Evolutionary conservation across 495 filamentous ascomycete species (phyloP), one percentile per base, ranked within the genome.

Genomic region (Lophiostoma macrostomum): DNA sequence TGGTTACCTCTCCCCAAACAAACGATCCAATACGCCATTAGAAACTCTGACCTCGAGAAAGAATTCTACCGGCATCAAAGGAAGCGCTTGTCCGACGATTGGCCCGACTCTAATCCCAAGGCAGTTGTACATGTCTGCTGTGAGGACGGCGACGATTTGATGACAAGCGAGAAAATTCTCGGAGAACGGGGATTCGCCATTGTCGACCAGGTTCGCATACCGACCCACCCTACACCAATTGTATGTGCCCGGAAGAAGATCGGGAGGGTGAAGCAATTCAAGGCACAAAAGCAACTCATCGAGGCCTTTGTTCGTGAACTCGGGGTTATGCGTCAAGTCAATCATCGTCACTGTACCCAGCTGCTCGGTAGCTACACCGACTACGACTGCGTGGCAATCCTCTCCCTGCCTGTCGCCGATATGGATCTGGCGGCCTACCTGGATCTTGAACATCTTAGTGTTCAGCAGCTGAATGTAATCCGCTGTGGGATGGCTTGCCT

Each of bases 371-470:
- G 18, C 13, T 52, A 20, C 19, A 37, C n/a, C 6, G 5, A 37
- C 20, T 37, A 37, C 3, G 49, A 52, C 23, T 25, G 6, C 8
- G 25, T 52, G 3, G 18, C 14, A 2, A 30, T 52, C 3, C 23
- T 52, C 13, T 43, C 16, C 4, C 34, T 25, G 7, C 49, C 49
- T n/a, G 49, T 52, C 11, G 49, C 49, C 4, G 49, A 52, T 43
- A 52, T 52, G 49, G 49, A 52, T 20, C 28, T 52, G 7, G 49
- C 37, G 5, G 22, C n/a, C 2, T 23, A 42, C 35, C 22, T 52
- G 22, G 49, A 52, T 28, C 13, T 27, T 11, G 30, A 16, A 5
- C 5, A 39, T 22, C 37, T 52, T 3, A 25, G 14, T 7, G 8
- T 3, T 3, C 16, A 3, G 20, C 23, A 52, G 14, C 14, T 8